Evolutionary conservation across 768 basidiomycete species (phyloP).

Genomic region (Boletus vinaceobasis): DNA sequence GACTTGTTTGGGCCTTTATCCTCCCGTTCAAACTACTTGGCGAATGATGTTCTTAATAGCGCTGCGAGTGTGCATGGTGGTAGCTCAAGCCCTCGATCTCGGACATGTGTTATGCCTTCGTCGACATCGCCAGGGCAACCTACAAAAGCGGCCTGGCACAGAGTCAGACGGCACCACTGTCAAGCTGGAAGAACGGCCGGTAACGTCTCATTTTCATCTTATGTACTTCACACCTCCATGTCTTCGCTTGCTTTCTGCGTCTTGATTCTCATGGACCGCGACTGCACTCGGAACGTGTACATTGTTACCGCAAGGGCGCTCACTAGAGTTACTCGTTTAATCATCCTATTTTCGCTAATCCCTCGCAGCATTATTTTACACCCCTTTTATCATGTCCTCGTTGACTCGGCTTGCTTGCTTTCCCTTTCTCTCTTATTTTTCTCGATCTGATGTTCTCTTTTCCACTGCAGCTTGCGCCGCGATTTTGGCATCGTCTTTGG

Average conservation of each 20-base stretch:
- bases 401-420: too few species aligned
- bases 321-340: slow-evolving; percentile 9
- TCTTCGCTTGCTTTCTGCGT: too few species aligned
- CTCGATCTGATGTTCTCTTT: too few species aligned
- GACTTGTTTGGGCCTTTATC: too few species aligned
- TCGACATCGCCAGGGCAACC: slow-evolving; percentile 16
- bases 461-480: too few species aligned
- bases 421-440: too few species aligned
- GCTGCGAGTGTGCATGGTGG: too few species aligned
- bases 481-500: too few species aligned
- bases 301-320: background rate
- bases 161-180: slow-evolving; percentile 47
- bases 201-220: background rate
- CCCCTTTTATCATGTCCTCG: slow-evolving; percentile 13
- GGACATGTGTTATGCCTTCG: slow-evolving; percentile 27
- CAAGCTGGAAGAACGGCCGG: slow-evolving; percentile 52
- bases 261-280: background rate
- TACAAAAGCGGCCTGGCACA: slow-evolving; percentile 16
- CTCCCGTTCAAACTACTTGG: too few species aligned
- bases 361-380: slow-evolving; percentile 6
- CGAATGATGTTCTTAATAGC: too few species aligned
- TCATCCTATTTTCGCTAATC: slow-evolving; percentile 11
- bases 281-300: background rate
- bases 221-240: too few species aligned
- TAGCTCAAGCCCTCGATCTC: slow-evolving; percentile 32